A percentile compares a stretch with the other conserved stretches of the same genome.
phyloP scores from a whole-genome alignment of 2,329 filamentous ascomycete genomes.

The Alternaria ethzedia region DNA sequence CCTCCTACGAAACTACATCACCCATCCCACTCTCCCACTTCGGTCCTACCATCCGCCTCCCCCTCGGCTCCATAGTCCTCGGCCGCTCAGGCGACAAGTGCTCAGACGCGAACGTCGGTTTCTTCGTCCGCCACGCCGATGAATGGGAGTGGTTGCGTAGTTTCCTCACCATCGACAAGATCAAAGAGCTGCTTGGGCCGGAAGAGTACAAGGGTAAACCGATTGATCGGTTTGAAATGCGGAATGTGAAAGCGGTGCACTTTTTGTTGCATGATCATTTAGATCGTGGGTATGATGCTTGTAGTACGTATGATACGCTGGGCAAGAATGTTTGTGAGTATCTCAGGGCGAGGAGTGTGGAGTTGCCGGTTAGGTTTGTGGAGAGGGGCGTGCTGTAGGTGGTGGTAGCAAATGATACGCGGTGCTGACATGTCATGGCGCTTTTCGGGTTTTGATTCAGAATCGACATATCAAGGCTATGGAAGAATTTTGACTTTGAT shows the following conservation, averaged over 20 bases:
- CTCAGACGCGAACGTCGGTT: constrained; percentile 40
- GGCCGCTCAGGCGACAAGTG: constrained; percentile 45
- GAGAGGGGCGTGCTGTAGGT: constrained; percentile 37
- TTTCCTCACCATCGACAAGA: constrained; percentile 34
- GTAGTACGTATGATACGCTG: constrained; percentile 53
- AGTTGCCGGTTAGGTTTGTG: constrained; percentile 54
- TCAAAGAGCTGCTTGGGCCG: constrained; percentile 34
- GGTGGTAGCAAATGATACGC: rapidly evolving
- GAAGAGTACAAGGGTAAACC: constrained; percentile 41
- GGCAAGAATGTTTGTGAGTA: constrained; percentile 58
- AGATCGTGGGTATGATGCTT: constrained; percentile 54
- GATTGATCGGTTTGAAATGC: constrained; percentile 50
- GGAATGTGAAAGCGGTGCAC: constrained; percentile 49
- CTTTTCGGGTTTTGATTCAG: neutral
- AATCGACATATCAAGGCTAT: neutral
- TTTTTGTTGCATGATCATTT: constrained; percentile 57
- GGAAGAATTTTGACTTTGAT: neutral
- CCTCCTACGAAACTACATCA: constrained; percentile 41
- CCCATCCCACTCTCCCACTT: constrained; percentile 37
- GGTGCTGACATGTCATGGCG: neutral
- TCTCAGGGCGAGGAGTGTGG: constrained; percentile 53
- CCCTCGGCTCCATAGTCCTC: constrained; percentile 48
- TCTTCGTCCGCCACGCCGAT: constrained; percentile 40
- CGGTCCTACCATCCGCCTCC: constrained; percentile 45
- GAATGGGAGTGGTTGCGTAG: constrained; percentile 42